Percentiles rank a stretch among this genome's conserved stretches.
phyloP scores from a whole-genome alignment of 306 rosid genomes.

The Quercus alba region DNA sequence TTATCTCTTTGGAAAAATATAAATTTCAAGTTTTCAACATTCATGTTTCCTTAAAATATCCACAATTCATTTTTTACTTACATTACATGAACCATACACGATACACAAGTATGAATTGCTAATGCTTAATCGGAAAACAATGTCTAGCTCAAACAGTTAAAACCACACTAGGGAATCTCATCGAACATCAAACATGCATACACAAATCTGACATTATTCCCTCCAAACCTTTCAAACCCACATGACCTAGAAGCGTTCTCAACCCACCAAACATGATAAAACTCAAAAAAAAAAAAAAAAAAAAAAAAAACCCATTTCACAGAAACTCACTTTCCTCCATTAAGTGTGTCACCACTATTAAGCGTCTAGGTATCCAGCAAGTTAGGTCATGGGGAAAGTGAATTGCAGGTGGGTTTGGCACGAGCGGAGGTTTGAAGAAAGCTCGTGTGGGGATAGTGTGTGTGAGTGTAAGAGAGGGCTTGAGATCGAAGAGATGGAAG shows the following conservation, averaged over 20 bases:
- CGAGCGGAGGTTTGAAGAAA: background rate
- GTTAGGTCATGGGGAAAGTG: background rate
- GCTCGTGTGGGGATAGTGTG: background rate
- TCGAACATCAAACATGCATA: background rate
- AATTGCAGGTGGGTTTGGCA: background rate
- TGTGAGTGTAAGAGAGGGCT: background rate
- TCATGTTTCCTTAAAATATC: background rate
- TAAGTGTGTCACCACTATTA: background rate
- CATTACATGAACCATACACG: background rate
- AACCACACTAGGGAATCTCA: background rate
- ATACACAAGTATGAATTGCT: background rate
- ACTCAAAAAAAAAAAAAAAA: too few relatives aligned
- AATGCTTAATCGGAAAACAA: background rate
- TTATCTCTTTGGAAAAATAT: background rate
- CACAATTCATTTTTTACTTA: background rate
- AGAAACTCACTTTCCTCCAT: constrained; percentile 43
- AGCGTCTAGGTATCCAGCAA: background rate
- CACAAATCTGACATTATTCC: background rate
- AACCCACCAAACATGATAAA: too few relatives aligned
- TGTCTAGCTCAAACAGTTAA: background rate
- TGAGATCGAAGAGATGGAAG: too few relatives aligned
- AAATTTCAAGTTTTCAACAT: background rate
- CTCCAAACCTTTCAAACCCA: too few relatives aligned
- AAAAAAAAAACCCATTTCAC: too few relatives aligned
- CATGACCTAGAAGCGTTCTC: too few relatives aligned